Base-by-base conservation (phyloP, 192 early-diverging fungal species). In the Mortierella alpina region DNA sequence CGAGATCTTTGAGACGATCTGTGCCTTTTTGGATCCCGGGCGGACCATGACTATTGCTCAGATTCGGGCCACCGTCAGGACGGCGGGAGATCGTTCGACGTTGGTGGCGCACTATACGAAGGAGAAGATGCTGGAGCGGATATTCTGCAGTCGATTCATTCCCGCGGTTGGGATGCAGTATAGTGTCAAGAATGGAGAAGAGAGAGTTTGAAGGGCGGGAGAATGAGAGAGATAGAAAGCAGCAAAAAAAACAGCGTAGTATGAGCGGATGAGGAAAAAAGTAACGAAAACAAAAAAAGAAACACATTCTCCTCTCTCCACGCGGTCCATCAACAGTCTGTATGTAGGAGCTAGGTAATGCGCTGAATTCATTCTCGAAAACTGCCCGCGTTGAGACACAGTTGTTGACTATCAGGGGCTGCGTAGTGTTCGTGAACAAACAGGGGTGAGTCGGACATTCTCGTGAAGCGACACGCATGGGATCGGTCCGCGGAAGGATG, bases 1-100 rank as follows among this genome's bases (percentile, higher is more conserved):
- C 58, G 82, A 83, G 45, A 69, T 83, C 47, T 68, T 77, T 58
- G 82, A 83, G 48, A 54, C 58, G 10, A 77, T 83, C 4, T 77
- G 74, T 54, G 59, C 66, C 1, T 73, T 66, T 13, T 46, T 83
- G 22, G 82, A 83, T 22, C 46, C 66, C 44, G 74, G 61, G 4
- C 51, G 60, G 10, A 70, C 72, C 8, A 72, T 83, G 70, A 65
- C 14, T 8, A 53, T 77, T 14, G 68, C 57, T 1, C 70, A 83
- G 46, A 73, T 75, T 20, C 73, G 74, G 23, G 57, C 57, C 9
- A 60, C 75, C 14, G 57, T 77, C 6, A 45, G 59, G 22, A 58
- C 41, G 0, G 82, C 59, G 7, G 71, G 74, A 2, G 46, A 53
- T 15, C 53, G 71, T 22, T 66, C 70, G 45, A 70, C 75, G 1